Evolutionary conservation across 352 stramenopile species (phyloP), one percentile per base, ranked within the genome.

Genomic region (Phytopythium delawarense): DNA sequence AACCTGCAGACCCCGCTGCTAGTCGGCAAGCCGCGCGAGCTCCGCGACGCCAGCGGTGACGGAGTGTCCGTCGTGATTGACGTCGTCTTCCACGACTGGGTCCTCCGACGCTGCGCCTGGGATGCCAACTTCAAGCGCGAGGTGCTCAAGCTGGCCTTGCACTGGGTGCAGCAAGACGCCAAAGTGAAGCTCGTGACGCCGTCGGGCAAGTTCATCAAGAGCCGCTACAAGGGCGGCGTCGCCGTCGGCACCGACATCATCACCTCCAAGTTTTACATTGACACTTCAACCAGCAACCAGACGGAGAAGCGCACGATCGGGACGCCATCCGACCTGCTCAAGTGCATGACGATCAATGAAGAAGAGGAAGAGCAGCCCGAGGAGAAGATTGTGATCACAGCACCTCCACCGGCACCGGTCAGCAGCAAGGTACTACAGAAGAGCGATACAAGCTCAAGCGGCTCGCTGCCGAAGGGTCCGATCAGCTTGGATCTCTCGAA

Each of bases 181-280:
- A 65, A 73, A 3, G 63, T 88, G 44, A 52, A 60, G 21, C 69
- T 87, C 23, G 73, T 77, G 28, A 65, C 69, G 13, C 62, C 65
- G 0, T 63, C 69, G 18, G 81, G 84, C 9, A 95, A 92, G 57
- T 87, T 91, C 60, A 95, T 93, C 71, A 95, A 95, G 71, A 89
- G 79, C 21, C 66, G 66, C 9, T 95, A 95, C 75, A 95, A 95
- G 69, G 84, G 86, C 15, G 84, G 86, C 16, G 78, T 87, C 16
- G 63, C 46, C 12, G 65, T 80, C 16, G 79, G 78, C 4, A 67
- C 20, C 18, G 78, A 93, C 34, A 88, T 91, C 57, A 78, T 91
- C 64, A 91, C 86, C n/a, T 71, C 81, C 45, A 88, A 90, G 57
- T 94, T 94, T 48, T 72, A 76, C 20, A 80, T 94, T 20, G 71